Base-by-base conservation (phyloP, 768 basidiomycete species). In the Mycena venus region DNA sequence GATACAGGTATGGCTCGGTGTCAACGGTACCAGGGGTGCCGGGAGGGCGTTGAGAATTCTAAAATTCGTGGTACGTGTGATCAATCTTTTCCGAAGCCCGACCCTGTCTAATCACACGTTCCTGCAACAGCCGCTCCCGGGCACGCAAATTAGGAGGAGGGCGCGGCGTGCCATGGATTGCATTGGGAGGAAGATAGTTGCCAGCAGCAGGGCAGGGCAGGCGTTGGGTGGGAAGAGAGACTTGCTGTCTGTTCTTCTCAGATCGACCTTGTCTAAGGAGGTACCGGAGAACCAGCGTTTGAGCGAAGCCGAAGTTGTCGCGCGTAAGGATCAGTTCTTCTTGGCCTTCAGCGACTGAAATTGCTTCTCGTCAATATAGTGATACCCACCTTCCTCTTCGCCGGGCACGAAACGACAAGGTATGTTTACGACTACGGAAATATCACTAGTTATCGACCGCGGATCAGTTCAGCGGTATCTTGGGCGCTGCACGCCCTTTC, bases 201-300 rank as follows among this genome's bases (percentile, higher is more conserved):
- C 67, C 9, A 79, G 86, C 29, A 89, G 86, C 75, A 90, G 89
- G 76, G 72, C 65, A 3, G 64, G 60, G 44, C 70, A 78, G 27
- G 47, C 80, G n/a, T 77, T 62, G 14, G 61, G 84, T 12, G 76
- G 75, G 0, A 85, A 85, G 23, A 84, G 87, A 5, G 90, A 91
- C 78, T 70, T 91, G 9, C 79, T 91, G 21, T 86, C 85, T 21
- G 74, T 89, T 21, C 81, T 91, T 12, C 83, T 90, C 69, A 84
- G 82, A 70, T 89, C 90, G 7, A 91, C 90, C 77, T 82, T 90
- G 85, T 87, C 88, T 4, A 82, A 81, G 1, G 87, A 89, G 73
- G 76, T 88, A 7, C 83, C 86, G 0, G 86, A 86, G n/a, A 80
- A 71, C 31, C 87, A 88, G 77, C 80, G 78, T 32, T 69, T 91